A percentile compares a stretch with the other conserved stretches of the same genome.
Conservation (phyloP, 768 basidiomycete species). For the Calocybe cyanea region DNA sequence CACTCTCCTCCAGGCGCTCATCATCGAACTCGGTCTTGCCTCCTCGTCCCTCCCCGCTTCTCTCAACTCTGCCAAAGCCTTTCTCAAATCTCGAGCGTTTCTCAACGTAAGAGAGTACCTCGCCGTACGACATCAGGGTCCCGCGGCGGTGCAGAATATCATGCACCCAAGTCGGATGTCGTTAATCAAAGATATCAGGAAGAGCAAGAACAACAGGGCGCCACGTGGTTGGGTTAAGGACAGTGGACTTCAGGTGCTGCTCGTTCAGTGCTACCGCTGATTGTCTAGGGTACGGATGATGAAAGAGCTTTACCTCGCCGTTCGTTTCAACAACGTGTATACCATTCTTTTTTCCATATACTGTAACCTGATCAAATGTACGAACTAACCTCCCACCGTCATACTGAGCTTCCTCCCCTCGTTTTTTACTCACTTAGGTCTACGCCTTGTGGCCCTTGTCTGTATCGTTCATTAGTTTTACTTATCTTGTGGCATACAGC, state of each 20-base stretch:
- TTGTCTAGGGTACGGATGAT: no score
- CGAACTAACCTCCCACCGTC: no score
- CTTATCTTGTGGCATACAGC: no score
- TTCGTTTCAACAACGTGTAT: no score
- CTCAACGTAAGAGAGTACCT: constrained; percentile 74
- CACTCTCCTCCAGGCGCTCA: constrained; percentile 65
- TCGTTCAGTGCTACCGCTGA: constrained; percentile 43
- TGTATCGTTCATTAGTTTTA: no score
- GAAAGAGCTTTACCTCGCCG: no score
- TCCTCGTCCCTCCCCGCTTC: constrained; percentile 51
- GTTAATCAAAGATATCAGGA: constrained; percentile 56
- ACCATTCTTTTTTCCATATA: no score
- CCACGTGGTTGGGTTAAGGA: constrained; percentile 60
- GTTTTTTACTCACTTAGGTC: no score
- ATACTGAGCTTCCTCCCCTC: no score
- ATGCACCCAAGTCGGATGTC: constrained; percentile 62
- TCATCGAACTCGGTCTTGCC: constrained; percentile 71
- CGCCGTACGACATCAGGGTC: constrained; percentile 59
- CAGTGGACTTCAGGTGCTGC: constrained; percentile 57
- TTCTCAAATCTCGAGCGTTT: constrained; percentile 64
- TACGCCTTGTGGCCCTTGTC: no score
- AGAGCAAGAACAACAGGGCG: constrained; percentile 36
- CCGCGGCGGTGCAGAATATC: constrained; percentile 52
- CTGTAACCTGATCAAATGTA: no score
- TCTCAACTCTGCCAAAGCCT: constrained; percentile 61